Conservation (phyloP, 768 basidiomycete genomes). For the Mycena leptocephala region DNA sequence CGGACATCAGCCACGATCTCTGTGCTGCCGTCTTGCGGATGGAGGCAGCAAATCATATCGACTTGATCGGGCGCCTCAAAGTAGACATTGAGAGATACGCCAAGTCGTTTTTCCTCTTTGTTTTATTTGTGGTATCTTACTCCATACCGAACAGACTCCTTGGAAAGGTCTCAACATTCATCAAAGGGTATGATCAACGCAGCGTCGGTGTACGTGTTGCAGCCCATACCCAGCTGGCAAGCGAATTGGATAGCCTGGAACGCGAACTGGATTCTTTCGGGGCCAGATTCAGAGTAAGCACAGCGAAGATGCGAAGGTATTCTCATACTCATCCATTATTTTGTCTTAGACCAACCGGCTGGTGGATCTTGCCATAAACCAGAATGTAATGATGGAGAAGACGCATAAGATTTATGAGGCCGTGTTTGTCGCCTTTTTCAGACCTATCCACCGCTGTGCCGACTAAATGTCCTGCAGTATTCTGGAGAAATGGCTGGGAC, state of each 20-base stretch:
- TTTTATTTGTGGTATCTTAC: neutral
- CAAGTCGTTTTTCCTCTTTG: neutral
- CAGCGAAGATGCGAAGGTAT: neutral
- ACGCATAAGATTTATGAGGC: neutral
- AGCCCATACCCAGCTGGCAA: neutral
- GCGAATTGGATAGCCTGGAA: neutral
- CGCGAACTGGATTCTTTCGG: conserved; percentile 5
- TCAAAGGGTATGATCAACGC: neutral
- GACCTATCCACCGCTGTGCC: too few relatives aligned
- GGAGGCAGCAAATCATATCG: neutral
- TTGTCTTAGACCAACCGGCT: conserved; percentile 10
- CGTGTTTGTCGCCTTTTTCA: too few relatives aligned
- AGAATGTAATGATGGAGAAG: neutral
- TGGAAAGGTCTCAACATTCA: neutral
- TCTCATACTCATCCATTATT: too few relatives aligned
- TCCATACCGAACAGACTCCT: neutral
- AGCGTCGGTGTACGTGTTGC: neutral
- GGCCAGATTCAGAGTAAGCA: conserved; percentile 10
- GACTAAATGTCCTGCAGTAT: too few relatives aligned
- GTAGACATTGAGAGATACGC: neutral
- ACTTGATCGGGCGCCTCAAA: neutral
- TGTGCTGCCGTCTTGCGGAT: neutral
- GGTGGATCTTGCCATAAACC: conserved; percentile 6
- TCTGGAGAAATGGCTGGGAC: too few relatives aligned
- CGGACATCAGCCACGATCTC: neutral